Conservation (phyloP, 371 early-diverging fungal genomes). For the Conidiobolus coronatus region DNA sequence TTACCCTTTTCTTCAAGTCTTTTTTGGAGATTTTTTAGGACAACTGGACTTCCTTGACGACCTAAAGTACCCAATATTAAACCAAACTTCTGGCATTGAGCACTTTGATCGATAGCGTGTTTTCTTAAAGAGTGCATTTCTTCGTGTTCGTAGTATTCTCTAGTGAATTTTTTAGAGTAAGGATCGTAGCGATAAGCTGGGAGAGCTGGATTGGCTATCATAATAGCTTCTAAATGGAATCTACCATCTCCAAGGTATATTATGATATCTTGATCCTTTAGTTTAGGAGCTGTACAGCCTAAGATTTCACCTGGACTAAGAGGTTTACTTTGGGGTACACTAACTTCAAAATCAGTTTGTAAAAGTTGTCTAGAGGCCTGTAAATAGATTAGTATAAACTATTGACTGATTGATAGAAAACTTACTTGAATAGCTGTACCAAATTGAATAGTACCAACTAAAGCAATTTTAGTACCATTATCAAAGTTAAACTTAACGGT, state of each 20-base stretch:
- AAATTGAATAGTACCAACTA: slow-evolving; percentile 97
- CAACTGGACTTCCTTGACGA: slow-evolving; percentile 90
- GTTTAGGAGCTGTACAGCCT: slow-evolving; percentile 96
- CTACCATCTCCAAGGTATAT: slow-evolving; percentile 94
- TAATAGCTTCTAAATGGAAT: slow-evolving; percentile 98
- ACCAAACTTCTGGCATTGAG: slow-evolving; percentile 56
- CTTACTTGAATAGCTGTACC: slow-evolving; percentile 63
- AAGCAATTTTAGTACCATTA: slow-evolving; percentile 35
- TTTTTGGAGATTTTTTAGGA: slow-evolving; percentile 60
- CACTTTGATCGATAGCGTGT: slow-evolving; percentile 51
- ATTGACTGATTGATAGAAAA: background rate
- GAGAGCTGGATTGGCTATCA: slow-evolving; percentile 92
- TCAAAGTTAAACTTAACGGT: slow-evolving; percentile 73
- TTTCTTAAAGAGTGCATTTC: slow-evolving; percentile 75
- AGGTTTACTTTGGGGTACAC: slow-evolving; percentile 86
- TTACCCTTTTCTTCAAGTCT: slow-evolving; percentile 33
- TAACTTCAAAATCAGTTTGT: slow-evolving; percentile 31
- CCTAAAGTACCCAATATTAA: slow-evolving; percentile 94
- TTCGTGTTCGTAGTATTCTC: slow-evolving; percentile 82
- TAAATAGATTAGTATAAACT: slow-evolving; percentile 1
- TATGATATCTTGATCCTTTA: slow-evolving; percentile 42
- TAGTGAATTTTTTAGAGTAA: slow-evolving; percentile 73
- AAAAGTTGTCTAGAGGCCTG: slow-evolving; percentile 31
- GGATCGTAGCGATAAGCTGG: slow-evolving; percentile 95
- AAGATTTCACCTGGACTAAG: slow-evolving; percentile 95